Conservation (phyloP, 2,329 filamentous ascomycete species). For the Cryphonectria parasitica region DNA sequence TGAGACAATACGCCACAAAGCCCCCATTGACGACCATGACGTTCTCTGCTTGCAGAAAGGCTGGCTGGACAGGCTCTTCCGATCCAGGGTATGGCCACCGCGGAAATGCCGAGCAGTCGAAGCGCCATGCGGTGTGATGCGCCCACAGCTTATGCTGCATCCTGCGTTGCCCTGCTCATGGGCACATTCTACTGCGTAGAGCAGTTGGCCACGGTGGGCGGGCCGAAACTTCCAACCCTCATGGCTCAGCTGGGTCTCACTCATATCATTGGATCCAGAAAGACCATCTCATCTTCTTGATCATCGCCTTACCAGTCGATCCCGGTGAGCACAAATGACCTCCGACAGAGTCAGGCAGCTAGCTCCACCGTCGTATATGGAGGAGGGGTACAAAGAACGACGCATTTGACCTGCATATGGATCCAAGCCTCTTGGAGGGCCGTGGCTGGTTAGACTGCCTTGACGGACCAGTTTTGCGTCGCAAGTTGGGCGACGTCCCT, state of each 20-base stretch:
- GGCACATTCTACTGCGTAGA: background rate
- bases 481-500: background rate
- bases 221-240: conserved; percentile 12
- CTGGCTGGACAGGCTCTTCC: background rate
- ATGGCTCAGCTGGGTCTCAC: background rate
- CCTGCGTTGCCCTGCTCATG: background rate
- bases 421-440: background rate
- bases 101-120: background rate
- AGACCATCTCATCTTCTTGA: conserved; percentile 5
- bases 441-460: background rate
- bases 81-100: background rate
- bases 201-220: conserved; percentile 5
- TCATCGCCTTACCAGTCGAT: background rate
- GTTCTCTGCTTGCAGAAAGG: background rate
- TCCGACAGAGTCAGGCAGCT: background rate
- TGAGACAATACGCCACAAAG: background rate
- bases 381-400: background rate
- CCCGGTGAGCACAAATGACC: conserved; percentile 12
- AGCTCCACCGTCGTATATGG: background rate
- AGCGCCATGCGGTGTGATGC: background rate
- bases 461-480: background rate
- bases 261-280: background rate
- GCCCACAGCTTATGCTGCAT: background rate
- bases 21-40: background rate
- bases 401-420: background rate